Evolutionary conservation across 192 early-diverging fungal genomes (phyloP).

Genomic region (Coemansia sp.): DNA sequence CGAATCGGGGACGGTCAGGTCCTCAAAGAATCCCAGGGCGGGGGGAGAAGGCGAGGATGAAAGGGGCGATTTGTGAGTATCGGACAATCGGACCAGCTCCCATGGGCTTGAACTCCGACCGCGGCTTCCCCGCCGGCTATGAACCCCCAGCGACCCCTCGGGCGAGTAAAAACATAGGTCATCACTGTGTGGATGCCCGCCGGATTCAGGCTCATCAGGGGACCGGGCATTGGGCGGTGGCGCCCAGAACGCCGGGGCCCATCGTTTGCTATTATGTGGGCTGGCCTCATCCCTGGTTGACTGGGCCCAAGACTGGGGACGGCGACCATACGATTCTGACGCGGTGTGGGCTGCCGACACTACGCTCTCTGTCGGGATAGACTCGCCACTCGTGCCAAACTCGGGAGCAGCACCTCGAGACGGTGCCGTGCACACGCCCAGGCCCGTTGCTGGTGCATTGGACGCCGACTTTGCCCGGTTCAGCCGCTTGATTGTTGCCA

Average conservation of each 20-base stretch:
- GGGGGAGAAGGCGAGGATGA: conserved; percentile 23
- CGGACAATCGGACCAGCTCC: conserved; percentile 30
- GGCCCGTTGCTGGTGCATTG: not conserved
- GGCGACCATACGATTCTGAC: too few species aligned
- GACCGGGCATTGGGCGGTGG: conserved; percentile 9
- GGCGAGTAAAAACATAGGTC: too few species aligned
- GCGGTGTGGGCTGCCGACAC: not conserved
- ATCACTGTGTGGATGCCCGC: too few species aligned
- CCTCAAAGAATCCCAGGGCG: conserved; percentile 27
- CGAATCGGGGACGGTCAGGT: conserved; percentile 29
- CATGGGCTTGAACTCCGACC: conserved; percentile 21
- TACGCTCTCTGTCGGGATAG: not conserved
- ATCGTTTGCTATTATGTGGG: not conserved
- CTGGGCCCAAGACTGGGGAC: not conserved
- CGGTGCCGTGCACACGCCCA: not conserved
- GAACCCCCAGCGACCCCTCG: too few species aligned
- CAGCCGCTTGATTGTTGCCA: conserved; percentile 10
- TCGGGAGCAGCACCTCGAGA: not conserved
- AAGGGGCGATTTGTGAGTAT: conserved; percentile 16
- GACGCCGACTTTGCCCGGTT: not conserved
- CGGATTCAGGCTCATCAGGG: not conserved
- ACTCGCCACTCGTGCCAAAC: not conserved
- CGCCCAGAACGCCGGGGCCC: conserved; percentile 40
- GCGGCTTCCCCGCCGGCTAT: not conserved
- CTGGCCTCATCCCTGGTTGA: not conserved